These are phyloP conservation scores for Clonostachys byssicola DNA, from an alignment of 2,329 filamentous ascomycete genomes.

Conservation along the genomic window DNA sequence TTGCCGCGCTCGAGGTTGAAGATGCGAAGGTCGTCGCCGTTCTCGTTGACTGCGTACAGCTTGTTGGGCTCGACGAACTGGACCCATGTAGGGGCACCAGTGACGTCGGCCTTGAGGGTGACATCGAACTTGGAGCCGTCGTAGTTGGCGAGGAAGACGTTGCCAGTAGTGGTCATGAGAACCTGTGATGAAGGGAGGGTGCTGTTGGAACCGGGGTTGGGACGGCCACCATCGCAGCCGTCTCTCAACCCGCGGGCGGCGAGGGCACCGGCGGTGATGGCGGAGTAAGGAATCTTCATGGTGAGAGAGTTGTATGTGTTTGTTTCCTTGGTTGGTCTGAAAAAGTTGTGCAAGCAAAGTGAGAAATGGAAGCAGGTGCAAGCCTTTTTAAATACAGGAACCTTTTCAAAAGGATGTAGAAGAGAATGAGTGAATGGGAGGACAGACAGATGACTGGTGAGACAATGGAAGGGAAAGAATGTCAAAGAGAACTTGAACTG, in stretches of 20 bases:
- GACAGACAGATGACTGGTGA: too few species aligned
- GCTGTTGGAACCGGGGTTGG: too few species aligned
- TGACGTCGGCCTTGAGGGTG: slow-evolving; percentile 20
- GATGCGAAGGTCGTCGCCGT: slow-evolving; percentile 27
- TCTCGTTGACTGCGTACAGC: slow-evolving; percentile 45
- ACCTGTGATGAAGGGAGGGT: background rate
- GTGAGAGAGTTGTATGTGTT: background rate
- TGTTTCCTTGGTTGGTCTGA: too few species aligned
- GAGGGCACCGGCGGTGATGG: background rate
- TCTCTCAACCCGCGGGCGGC: background rate
- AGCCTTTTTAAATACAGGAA: too few species aligned
- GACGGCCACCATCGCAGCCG: background rate
- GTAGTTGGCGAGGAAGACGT: slow-evolving; percentile 35
- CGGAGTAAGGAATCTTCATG: slow-evolving; percentile 1
- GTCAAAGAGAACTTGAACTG: background rate
- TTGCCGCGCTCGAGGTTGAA: slow-evolving; percentile 23
- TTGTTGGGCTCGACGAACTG: slow-evolving; percentile 27
- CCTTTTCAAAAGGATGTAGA: too few species aligned
- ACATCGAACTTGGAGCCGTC: slow-evolving; percentile 31
- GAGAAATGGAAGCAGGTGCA: too few species aligned
- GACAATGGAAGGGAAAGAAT: background rate
- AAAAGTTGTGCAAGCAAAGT: too few species aligned
- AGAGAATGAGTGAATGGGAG: too few species aligned
- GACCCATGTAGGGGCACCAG: slow-evolving; percentile 41
- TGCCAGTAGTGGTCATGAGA: slow-evolving; percentile 10